Evolutionary conservation across 192 early-diverging fungal genomes (phyloP).

Genomic region (Coemansia sp.): DNA sequence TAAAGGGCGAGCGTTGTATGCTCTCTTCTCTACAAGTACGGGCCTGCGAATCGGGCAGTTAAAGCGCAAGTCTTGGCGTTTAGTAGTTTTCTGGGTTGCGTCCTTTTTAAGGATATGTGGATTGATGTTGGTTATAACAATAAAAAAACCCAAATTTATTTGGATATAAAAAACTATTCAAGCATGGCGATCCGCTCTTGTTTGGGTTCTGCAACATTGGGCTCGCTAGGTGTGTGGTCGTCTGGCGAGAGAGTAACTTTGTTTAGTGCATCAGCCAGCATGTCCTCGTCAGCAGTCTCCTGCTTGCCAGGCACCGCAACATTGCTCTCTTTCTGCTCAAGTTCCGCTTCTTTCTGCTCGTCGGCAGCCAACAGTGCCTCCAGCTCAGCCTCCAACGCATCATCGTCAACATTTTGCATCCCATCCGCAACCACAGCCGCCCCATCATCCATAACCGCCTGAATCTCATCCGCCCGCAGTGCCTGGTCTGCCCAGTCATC

Average conservation of each 20-base stretch:
- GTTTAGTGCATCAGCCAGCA: conserved; percentile 13
- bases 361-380: conserved; percentile 27
- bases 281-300: conserved; percentile 2
- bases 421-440: background rate
- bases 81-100: no score
- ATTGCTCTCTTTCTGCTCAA: no score
- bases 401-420: conserved; percentile 3
- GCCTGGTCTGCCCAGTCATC: conserved; percentile 40
- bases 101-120: no score
- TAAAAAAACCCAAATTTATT: background rate
- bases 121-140: no score
- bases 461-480: conserved; percentile 17
- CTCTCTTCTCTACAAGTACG: no score
- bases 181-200: background rate
- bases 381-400: conserved; percentile 41
- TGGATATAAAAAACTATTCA: background rate
- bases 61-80: no score
- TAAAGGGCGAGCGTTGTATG: no score
- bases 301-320: no score
- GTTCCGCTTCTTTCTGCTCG: background rate
- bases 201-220: background rate
- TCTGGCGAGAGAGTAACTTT: conserved; percentile 9
- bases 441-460: conserved; percentile 10
- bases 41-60: no score
- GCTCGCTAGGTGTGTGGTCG: background rate